Conservation (phyloP, 495 filamentous ascomycete genomes). For the Trichocladium uniseriatum region DNA sequence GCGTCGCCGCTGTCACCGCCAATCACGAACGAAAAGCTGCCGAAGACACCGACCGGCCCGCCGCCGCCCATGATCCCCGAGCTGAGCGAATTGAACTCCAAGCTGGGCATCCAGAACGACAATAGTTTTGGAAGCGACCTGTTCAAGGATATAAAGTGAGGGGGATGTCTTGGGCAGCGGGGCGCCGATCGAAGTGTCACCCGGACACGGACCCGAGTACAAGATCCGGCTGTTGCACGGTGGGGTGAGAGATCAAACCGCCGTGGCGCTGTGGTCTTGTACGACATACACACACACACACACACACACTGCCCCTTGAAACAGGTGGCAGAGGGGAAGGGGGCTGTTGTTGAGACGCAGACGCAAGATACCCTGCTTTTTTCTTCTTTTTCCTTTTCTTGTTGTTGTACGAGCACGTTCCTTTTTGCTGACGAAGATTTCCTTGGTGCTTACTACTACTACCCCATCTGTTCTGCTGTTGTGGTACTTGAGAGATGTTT, state of each 20-base stretch:
- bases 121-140: constrained; percentile 44
- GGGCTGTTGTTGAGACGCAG: constrained; percentile 9
- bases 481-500: constrained; percentile 11
- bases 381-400: constrained; percentile 9
- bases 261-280: too few species aligned
- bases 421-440: constrained; percentile 18
- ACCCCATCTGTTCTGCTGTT: constrained; percentile 5
- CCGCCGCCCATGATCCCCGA: constrained; percentile 55
- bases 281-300: too few species aligned
- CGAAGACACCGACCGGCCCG: constrained; percentile 35
- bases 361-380: constrained; percentile 29
- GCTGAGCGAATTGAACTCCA: constrained; percentile 43
- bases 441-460: constrained; percentile 2
- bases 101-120: constrained; percentile 31
- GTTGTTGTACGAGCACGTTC: constrained; percentile 10
- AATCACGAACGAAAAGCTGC: constrained; percentile 29
- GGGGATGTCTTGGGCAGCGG: too few species aligned
- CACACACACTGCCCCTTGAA: too few species aligned
- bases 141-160: constrained; percentile 50
- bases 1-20: constrained; percentile 10
- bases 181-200: too few species aligned
- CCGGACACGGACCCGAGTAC: too few species aligned
- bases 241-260: too few species aligned
- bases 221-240: background rate
- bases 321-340: background rate